Evolutionary conservation across 1,284 basidiomycete species (phyloP), one percentile per base, ranked within the genome.

Genomic region (Leccinum cinnamomeum): DNA sequence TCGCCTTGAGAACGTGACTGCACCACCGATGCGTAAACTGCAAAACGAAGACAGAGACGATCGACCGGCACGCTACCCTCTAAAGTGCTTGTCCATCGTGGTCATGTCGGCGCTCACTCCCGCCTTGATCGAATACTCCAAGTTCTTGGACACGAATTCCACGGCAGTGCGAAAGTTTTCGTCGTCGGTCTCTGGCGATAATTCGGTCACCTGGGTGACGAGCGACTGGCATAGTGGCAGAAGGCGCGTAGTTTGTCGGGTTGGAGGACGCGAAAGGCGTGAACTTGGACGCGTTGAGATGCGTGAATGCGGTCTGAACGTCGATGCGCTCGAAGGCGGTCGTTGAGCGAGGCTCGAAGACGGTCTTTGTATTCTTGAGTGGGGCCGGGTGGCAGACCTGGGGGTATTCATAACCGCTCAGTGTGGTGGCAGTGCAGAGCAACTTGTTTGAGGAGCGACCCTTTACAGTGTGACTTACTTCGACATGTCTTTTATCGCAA

Each of bases 1-100:
- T 82, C n/a, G 88, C 88, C 72, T 91, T 92, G 70, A 87, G 79
- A 20, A 81, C 75, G 71, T 81, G 83, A 12, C 88, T 90, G 65
- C 58, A 64, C 56, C 57, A 58, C 46, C 16, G 23, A 53, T 39
- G 44, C 33, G 58, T 69, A 58, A 75, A 69, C 39, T 30, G 25
- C 8, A 53, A 53, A 56, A 46, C 25, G 11, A 39, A 57, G 63
- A 51, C 11, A 58, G 62, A 48, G 55, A 23, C 7, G 20, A 20
- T 46, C 46, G 20, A 59, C 12, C 58, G 53, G 53, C 48, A 53
- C 35, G 65, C 77, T 75, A 89, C 88, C 85, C 84, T 75, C 77
- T 78, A 64, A 92, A 79, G 58, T 83, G 83, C 54, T 77, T 79
- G 64, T 88, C 82, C 54, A 88, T 79, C 5, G 75, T 72, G 7